Evolutionary conservation across 192 early-diverging fungal species (phyloP), one percentile per base, ranked within the genome.

Genomic region (Gonapodya sp.): DNA sequence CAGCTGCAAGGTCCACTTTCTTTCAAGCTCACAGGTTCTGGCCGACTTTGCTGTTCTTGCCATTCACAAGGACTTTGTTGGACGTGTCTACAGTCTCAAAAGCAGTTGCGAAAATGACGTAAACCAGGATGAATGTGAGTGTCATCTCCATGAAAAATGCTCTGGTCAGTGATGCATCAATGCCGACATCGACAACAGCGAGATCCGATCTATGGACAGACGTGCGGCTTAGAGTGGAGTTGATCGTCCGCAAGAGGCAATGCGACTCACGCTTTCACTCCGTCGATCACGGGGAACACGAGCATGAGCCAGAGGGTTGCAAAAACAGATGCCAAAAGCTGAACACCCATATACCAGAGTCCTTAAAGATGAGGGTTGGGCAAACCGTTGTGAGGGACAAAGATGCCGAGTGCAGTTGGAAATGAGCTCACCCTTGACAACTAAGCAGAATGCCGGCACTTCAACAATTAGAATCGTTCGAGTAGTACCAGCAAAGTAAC

Each of bases 31-130:
- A 64, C 46, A 64, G 46, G 24, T 64, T 64, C 24, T 64, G 46
- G 8, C 46, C 46, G 46, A 64, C 46, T 24, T 64, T 64, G 46
- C 46, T 64, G 8, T 64, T 24, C 46, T 64, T 64, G 8, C 46
- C 46, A 24, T 64, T 64, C 46, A 64, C 46, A 64, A 64, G 8
- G 46, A 64, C 46, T 24, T 64, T 64, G 46, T 64, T 64, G 46
- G 46, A 64, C 31, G 18, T 77, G 31, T 77, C 75, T 16, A 34
- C 75, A 16, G 90, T 90, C 79, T 90, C 89, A 79, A 90, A 90
- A 32, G 90, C 90, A 14, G 89, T 90, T 2, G 90, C 90, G 78
- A 91, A 90, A 80, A 91, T 90, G 31, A 91, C 90, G 82, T 91
- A 90, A 36, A 90, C 90, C 36, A 91, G 81, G 34, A 91, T 88